Evolutionary conservation across 768 basidiomycete genomes (phyloP).

Genomic region (Leccinellum luteum): DNA sequence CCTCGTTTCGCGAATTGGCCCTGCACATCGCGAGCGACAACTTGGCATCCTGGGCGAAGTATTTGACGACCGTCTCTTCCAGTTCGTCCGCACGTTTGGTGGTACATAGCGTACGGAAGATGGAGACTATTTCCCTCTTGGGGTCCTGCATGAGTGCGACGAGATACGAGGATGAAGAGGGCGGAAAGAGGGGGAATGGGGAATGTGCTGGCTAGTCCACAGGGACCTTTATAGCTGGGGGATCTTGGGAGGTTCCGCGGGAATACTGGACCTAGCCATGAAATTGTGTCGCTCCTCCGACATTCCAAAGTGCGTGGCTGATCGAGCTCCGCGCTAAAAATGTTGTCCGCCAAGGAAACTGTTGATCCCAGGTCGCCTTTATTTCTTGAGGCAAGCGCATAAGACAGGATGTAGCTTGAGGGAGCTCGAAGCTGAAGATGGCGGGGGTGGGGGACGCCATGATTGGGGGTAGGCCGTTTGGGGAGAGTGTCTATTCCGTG

Average conservation of each 20-base stretch:
- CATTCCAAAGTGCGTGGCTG: slow-evolving; percentile 7
- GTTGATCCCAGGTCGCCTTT: background rate
- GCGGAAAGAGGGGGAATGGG: background rate
- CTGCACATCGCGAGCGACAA: slow-evolving; percentile 61
- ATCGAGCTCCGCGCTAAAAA: background rate
- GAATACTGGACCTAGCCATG: background rate
- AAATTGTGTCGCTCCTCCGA: background rate
- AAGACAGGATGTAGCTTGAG: background rate
- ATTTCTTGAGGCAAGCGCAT: background rate
- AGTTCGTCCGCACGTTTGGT: slow-evolving; percentile 50
- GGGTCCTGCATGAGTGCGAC: slow-evolving; percentile 54
- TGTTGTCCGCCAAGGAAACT: background rate
- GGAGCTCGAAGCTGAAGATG: background rate
- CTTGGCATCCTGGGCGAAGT: slow-evolving; percentile 52
- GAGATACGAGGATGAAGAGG: background rate
- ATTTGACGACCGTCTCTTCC: slow-evolving; percentile 43
- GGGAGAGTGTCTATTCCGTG: background rate
- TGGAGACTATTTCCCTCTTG: slow-evolving; percentile 42
- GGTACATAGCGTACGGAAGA: slow-evolving; percentile 46
- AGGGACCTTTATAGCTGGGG: slow-evolving; percentile 17
- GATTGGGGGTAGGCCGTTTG: background rate
- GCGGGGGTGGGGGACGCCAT: background rate
- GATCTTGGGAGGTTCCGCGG: background rate
- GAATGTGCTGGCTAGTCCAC: background rate
- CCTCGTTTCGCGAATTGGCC: slow-evolving; percentile 50